Conservation (phyloP, 1,284 basidiomycete genomes). For the Cryptococcus sp. region DNA sequence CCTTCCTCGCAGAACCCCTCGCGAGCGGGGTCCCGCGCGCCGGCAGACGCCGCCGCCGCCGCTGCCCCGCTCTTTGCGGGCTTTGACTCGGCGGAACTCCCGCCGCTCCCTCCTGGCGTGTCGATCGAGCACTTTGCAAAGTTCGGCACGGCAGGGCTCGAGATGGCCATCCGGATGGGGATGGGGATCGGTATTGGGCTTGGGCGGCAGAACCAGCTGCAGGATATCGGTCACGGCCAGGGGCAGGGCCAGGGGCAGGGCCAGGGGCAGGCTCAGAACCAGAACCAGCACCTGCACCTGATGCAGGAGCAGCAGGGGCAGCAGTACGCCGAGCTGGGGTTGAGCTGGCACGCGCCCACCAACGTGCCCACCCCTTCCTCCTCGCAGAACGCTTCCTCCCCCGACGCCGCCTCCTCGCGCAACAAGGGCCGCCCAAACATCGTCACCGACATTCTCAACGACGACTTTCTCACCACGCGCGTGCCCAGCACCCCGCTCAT, state of each 20-base stretch:
- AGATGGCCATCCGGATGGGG: slow-evolving; percentile 51
- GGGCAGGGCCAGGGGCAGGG: background rate
- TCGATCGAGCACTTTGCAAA: slow-evolving; percentile 44
- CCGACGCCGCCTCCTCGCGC: slow-evolving; percentile 3
- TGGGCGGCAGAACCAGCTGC: slow-evolving; percentile 17
- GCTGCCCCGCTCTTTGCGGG: slow-evolving; percentile 17
- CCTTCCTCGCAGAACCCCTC: slow-evolving; percentile 8
- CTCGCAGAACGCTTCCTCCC: slow-evolving; percentile 14
- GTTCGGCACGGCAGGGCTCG: slow-evolving; percentile 44
- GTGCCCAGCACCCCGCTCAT: slow-evolving; percentile 25
- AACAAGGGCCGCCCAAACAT: slow-evolving; percentile 22
- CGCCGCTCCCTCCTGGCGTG: slow-evolving; percentile 46
- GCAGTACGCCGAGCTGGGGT: background rate
- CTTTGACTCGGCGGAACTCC: slow-evolving; percentile 24
- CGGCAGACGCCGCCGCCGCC: slow-evolving; percentile 1
- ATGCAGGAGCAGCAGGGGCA: slow-evolving; percentile 6
- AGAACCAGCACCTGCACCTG: background rate
- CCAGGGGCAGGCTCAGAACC: background rate
- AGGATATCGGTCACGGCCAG: slow-evolving; percentile 4
- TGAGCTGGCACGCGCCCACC: background rate
- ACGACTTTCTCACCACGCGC: slow-evolving; percentile 40
- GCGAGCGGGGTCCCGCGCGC: slow-evolving; percentile 10
- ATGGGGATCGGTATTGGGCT: slow-evolving; percentile 50
- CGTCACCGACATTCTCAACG: slow-evolving; percentile 43
- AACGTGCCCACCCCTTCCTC: slow-evolving; percentile 12